These are phyloP conservation scores for Populus hybrid DNA, from an alignment of 441 rosid species.

Conservation along the genomic window DNA sequence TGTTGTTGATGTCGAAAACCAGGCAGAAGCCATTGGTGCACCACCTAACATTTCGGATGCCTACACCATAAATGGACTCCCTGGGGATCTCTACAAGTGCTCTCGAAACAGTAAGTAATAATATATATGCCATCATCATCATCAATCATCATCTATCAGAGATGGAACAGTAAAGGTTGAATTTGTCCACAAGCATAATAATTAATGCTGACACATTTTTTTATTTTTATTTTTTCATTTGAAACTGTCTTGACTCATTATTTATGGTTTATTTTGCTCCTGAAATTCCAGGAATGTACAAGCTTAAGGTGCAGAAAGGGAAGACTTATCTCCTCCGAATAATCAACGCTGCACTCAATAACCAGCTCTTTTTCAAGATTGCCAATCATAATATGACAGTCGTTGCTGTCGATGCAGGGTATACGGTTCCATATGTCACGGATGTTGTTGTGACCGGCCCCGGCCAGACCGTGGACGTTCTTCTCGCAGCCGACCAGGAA, in stretches of 20 bases:
- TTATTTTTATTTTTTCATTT: no score
- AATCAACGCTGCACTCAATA: slow-evolving; percentile 55
- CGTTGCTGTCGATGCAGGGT: slow-evolving; percentile 68
- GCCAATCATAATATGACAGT: slow-evolving; percentile 81
- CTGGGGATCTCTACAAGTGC: slow-evolving; percentile 82
- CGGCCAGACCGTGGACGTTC: slow-evolving; percentile 77
- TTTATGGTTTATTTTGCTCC: not conserved
- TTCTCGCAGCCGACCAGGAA: slow-evolving; percentile 57
- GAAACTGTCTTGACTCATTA: no score
- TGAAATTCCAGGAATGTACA: slow-evolving; percentile 40
- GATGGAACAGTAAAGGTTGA: no score
- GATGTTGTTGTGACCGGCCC: slow-evolving; percentile 67
- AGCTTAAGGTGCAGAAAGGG: slow-evolving; percentile 52
- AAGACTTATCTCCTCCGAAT: slow-evolving; percentile 46
- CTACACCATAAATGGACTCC: slow-evolving; percentile 76
- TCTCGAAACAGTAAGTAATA: slow-evolving; percentile 54
- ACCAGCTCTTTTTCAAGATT: slow-evolving; percentile 71
- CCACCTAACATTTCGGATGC: slow-evolving; percentile 68
- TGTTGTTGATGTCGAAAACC: slow-evolving; percentile 46
- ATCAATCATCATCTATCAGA: not conserved
- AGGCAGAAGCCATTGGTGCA: slow-evolving; percentile 49
- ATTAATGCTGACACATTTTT: no score
- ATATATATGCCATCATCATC: not conserved
- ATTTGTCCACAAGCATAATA: no score
- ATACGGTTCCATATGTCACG: slow-evolving; percentile 60